phyloP scores from a whole-genome alignment of 1,284 basidiomycete species.

The Rhodofomes roseus region DNA sequence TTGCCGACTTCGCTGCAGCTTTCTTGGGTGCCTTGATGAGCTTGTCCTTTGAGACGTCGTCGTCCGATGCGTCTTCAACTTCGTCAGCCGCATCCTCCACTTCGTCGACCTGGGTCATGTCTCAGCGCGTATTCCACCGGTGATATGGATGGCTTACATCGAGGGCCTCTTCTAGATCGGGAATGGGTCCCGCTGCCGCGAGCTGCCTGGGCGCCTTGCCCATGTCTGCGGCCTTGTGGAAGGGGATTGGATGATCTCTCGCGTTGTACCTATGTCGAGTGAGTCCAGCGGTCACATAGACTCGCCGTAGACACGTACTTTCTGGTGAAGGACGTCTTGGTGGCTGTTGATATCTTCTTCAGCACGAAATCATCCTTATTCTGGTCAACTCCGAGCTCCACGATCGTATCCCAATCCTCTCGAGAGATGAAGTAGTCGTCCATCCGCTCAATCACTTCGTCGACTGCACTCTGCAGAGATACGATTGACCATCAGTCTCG shows the following conservation, averaged over 20 bases:
- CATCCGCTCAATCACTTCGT: constrained; percentile 84
- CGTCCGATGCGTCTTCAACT: constrained; percentile 1
- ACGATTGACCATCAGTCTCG: not conserved
- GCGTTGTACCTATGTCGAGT: constrained; percentile 70
- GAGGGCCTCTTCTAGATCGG: constrained; percentile 88
- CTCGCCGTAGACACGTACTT: constrained; percentile 49
- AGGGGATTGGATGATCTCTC: constrained; percentile 85
- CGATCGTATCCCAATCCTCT: constrained; percentile 94
- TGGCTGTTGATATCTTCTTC: constrained; percentile 81
- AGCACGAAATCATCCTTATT: constrained; percentile 70
- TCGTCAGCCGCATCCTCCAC: constrained; percentile 39
- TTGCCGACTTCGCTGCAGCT: not conserved
- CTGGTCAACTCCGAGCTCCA: constrained; percentile 89
- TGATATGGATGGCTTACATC: constrained; percentile 35
- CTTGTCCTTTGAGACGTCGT: not conserved
- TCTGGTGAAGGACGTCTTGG: constrained; percentile 84
- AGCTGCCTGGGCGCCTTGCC: constrained; percentile 79
- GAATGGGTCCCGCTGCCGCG: constrained; percentile 61
- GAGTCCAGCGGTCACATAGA: not conserved
- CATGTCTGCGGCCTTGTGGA: constrained; percentile 81
- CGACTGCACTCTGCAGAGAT: constrained; percentile 68
- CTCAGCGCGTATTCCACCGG: not conserved
- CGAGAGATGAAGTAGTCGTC: constrained; percentile 92
- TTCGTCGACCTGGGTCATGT: constrained; percentile 33
- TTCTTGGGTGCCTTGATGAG: not conserved